phyloP scores from a whole-genome alignment of 495 filamentous ascomycete genomes.

The Aspergillus leporis region DNA sequence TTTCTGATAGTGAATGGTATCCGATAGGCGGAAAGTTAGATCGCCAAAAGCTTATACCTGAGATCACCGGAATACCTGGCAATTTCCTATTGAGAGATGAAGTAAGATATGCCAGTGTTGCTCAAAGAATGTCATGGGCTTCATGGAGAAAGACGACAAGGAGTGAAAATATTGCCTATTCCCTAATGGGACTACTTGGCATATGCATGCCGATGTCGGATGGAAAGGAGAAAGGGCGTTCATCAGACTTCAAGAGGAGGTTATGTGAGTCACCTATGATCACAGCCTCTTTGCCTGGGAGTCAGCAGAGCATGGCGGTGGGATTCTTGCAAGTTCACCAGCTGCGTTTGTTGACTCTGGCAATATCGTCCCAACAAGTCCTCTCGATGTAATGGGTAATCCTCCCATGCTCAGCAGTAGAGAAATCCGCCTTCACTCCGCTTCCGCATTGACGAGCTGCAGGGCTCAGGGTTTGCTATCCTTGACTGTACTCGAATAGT shows the following conservation, averaged over 20 bases:
- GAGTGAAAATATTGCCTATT: conserved; percentile 29
- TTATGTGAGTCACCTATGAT: conserved; percentile 21
- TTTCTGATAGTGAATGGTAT: conserved; percentile 1
- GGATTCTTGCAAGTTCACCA: not conserved
- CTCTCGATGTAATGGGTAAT: too few species aligned
- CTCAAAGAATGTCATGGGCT: conserved; percentile 28
- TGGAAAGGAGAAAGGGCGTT: conserved; percentile 26
- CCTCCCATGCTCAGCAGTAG: too few species aligned
- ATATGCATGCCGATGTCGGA: conserved; percentile 30
- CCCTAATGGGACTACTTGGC: conserved; percentile 25
- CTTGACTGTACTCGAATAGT: too few species aligned
- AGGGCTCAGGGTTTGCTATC: too few species aligned
- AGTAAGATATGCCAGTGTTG: conserved; percentile 7
- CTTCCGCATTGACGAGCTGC: too few species aligned
- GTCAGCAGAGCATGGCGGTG: too few species aligned
- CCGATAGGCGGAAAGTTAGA: not conserved
- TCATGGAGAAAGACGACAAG: conserved; percentile 20
- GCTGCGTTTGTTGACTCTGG: not conserved
- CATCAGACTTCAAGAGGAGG: conserved; percentile 24
- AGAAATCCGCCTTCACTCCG: too few species aligned
- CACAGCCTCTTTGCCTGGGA: conserved; percentile 24
- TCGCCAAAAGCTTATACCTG: not conserved
- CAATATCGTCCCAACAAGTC: too few species aligned
- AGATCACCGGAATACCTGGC: conserved; percentile 4
- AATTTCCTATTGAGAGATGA: not conserved